Evolutionary conservation across 306 rosid species (phyloP).

Genomic region (Vachellia collinsii): DNA sequence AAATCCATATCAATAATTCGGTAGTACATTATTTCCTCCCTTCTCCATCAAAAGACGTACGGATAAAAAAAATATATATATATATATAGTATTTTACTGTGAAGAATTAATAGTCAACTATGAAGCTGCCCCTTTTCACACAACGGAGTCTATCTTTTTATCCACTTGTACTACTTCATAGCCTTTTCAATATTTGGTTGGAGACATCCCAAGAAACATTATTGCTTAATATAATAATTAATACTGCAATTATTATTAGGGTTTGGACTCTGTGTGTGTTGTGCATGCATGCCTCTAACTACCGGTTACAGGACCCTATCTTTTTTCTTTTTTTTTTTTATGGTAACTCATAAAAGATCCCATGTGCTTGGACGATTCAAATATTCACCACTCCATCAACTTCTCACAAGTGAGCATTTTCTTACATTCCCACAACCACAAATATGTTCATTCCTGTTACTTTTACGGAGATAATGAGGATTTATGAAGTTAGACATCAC

Average conservation of each 20-base stretch:
- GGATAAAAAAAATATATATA: not conserved
- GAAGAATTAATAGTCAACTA: not conserved
- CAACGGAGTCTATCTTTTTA: not conserved
- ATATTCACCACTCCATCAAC: not conserved
- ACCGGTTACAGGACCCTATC: not conserved
- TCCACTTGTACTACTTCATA: not conserved
- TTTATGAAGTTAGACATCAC: no score
- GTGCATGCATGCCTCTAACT: constrained; percentile 1
- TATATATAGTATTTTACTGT: no score
- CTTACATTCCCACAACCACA: not conserved
- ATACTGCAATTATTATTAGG: not conserved
- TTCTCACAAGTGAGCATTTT: not conserved
- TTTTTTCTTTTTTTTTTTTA: no score
- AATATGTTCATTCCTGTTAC: no score
- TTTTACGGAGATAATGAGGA: no score
- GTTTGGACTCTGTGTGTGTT: not conserved
- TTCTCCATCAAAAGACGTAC: not conserved
- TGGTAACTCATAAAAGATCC: no score
- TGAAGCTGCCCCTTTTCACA: not conserved
- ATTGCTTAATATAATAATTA: not conserved
- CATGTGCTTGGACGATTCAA: no score
- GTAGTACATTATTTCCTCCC: not conserved
- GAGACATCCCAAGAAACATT: not conserved
- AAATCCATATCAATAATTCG: not conserved
- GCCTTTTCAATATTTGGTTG: not conserved